Conservation (phyloP, 441 rosid species). For the Jatropha multifida region DNA sequence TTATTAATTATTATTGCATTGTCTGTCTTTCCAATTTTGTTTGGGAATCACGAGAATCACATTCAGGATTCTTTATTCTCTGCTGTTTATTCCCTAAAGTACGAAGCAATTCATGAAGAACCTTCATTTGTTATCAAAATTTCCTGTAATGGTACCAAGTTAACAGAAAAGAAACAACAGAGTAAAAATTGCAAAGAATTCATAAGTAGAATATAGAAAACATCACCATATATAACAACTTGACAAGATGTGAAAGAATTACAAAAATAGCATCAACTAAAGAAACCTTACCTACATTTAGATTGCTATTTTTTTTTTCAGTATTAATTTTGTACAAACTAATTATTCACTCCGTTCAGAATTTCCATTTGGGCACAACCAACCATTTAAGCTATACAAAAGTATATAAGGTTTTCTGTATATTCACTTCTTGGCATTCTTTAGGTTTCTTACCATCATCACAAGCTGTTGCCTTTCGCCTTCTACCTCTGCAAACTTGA, state of each 20-base stretch:
- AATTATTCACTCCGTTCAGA: constrained; percentile 29
- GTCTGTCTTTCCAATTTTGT: not conserved
- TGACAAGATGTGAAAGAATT: constrained; percentile 3
- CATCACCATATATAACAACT: not conserved
- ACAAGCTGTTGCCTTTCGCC: constrained; percentile 90
- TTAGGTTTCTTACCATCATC: constrained; percentile 66
- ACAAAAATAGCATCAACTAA: constrained; percentile 24
- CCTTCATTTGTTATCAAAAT: too few relatives aligned
- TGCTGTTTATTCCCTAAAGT: not conserved
- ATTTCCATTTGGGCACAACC: constrained; percentile 17
- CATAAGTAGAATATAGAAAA: not conserved
- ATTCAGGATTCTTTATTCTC: not conserved
- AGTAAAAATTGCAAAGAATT: not conserved
- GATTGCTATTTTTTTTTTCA: constrained; percentile 20
- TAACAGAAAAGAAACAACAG: not conserved
- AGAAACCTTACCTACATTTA: constrained; percentile 22
- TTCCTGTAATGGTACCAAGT: too few relatives aligned
- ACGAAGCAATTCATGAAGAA: too few relatives aligned
- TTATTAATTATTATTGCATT: not conserved
- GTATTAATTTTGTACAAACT: constrained; percentile 39
- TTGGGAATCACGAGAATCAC: not conserved
- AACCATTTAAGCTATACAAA: constrained; percentile 38
- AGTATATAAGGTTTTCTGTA: constrained; percentile 16
- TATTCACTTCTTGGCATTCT: constrained; percentile 48
- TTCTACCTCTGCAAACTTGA: constrained; percentile 94